A percentile compares a stretch with the other conserved stretches of the same genome.
Evolutionary conservation across 1,284 basidiomycete genomes (phyloP).

Genomic region (Rhodotorula sp.): DNA sequence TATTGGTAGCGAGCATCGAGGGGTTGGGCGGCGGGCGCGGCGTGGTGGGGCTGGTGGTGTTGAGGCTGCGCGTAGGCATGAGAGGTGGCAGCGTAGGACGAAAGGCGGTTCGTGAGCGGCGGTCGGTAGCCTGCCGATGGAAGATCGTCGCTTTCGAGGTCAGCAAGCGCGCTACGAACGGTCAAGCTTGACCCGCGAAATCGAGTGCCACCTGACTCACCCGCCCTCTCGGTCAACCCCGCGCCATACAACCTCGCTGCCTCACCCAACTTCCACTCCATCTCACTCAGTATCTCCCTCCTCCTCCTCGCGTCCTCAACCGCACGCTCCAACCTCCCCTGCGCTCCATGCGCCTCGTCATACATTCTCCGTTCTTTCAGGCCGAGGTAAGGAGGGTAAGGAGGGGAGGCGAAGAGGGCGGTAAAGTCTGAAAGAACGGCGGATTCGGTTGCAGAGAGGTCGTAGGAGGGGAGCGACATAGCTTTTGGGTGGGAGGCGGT

Average conservation of each 20-base stretch:
- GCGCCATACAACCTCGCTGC: constrained; percentile 42
- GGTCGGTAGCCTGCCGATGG: background rate
- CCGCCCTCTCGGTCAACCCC: constrained; percentile 31
- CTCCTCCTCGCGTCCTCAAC: constrained; percentile 23
- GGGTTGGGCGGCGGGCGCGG: background rate
- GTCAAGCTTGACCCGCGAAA: background rate
- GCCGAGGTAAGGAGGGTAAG: background rate
- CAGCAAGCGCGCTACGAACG: background rate
- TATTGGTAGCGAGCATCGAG: background rate
- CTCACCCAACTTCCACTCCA: constrained; percentile 41
- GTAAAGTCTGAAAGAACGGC: constrained; percentile 8
- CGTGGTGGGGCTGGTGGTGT: background rate
- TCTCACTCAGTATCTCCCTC: constrained; percentile 35
- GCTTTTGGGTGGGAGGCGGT: background rate
- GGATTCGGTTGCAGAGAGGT: constrained; percentile 18
- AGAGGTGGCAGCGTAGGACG: background rate
- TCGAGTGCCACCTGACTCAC: background rate
- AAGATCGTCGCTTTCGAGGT: background rate
- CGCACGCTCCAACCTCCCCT: constrained; percentile 14
- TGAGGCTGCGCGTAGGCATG: background rate
- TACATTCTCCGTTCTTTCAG: constrained; percentile 9
- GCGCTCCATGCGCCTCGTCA: background rate
- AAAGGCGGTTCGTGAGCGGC: background rate
- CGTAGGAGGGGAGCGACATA: constrained; percentile 29
- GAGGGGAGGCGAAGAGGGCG: constrained; percentile 6